phyloP scores from a whole-genome alignment of 345 rosid genomes.

The Eucalyptus decipiens region DNA sequence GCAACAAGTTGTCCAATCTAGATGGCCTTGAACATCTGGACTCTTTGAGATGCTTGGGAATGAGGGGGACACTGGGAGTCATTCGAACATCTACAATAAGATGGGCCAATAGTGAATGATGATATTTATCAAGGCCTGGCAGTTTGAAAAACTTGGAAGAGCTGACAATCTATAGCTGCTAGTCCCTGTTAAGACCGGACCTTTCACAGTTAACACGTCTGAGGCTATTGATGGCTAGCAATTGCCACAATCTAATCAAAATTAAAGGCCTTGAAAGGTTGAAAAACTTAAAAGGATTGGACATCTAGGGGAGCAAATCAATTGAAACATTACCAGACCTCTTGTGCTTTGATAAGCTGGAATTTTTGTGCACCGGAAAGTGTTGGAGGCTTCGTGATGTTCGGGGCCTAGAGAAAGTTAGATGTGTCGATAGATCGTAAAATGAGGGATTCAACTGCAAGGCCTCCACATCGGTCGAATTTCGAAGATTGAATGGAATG shows the following conservation, averaged over 20 bases:
- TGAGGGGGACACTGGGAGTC: no score
- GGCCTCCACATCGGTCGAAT: not conserved
- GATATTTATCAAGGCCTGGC: not conserved
- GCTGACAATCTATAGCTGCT: not conserved
- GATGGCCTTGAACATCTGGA: not conserved
- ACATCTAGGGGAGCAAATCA: not conserved
- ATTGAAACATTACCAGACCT: not conserved
- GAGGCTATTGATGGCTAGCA: not conserved
- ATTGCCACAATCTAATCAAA: not conserved
- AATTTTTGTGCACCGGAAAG: not conserved
- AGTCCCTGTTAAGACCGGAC: not conserved
- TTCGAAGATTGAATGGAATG: no score
- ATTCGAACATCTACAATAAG: no score
- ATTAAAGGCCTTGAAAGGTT: not conserved
- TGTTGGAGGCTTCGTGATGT: not conserved
- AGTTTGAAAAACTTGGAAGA: not conserved
- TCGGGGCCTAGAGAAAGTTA: not conserved
- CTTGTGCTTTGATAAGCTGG: not conserved
- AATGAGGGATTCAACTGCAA: not conserved
- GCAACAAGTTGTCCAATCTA: not conserved
- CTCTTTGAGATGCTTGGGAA: not conserved
- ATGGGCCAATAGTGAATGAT: no score
- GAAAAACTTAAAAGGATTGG: not conserved
- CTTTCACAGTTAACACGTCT: not conserved
- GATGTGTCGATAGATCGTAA: not conserved